Base-by-base conservation (phyloP, 1,284 basidiomycete species). In the Ceratobasidium sp. region DNA sequence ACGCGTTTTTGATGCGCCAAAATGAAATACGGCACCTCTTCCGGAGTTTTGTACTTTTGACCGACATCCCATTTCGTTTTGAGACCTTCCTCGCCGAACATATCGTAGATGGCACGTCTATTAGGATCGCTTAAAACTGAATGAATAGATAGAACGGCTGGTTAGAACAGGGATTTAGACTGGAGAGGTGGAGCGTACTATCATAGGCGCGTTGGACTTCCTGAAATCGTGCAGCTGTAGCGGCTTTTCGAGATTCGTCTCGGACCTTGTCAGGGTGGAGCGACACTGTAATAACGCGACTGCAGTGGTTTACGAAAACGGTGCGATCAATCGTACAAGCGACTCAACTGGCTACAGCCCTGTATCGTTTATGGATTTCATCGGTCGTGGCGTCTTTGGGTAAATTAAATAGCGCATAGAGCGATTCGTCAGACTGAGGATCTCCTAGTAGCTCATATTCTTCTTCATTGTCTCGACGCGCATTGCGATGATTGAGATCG, bases 251-350 rank as follows among this genome's bases (percentile, higher is more conserved):
- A 4, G 83, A 81, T 68, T 89, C 86, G 80, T 90, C 88, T n/a
- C 85, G 87, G 78, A 95, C 93, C 81, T 92, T 94, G 86, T 96
- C 94, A 2, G 94, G 94, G 80, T 95, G 94, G 76, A 94, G 92
- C n/a, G 91, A 83, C n/a, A 94, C 82, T 82, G n/a, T n/a, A n/a
- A n/a, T n/a, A n/a, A 67, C 33, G 45, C 42, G 15, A 39, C 51
- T 69, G 47, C 61, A 65, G n/a, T 51, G 54, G 13, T 31, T 56
- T 74, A 45, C 49, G 61, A 31, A 37, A 47, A 51, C 20, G 49
- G 49, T 47, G 39, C 17, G 68, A 47, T 56, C 45, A n/a, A 26
- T 26, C 39, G 3, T 64, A 17, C 56, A 28, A n/a, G 49, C 37
- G 6, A 64, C 77, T 76, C 49, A 81, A n/a, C 79, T 86, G 0